These are phyloP conservation scores for Capsella bursapastoris DNA, from an alignment of 345 rosid species.

Conservation along the genomic window DNA sequence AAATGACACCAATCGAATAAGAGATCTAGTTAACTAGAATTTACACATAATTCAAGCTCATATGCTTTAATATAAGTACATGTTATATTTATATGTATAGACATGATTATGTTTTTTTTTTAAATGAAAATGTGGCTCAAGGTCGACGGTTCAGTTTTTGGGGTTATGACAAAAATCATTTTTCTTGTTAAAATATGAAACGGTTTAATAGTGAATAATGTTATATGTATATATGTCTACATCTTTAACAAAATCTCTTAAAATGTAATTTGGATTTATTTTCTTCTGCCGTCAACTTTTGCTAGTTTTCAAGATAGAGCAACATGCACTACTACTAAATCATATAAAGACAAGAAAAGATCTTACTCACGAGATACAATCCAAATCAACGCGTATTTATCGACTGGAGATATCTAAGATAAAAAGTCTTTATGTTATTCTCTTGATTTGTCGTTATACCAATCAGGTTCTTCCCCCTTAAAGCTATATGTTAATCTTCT, in stretches of 20 bases:
- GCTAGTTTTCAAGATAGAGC: constrained; percentile 25
- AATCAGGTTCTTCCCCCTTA: constrained; percentile 41
- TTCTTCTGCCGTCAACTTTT: constrained; percentile 2
- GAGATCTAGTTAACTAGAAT: no score
- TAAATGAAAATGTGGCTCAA: no score
- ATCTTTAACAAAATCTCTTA: constrained; percentile 3
- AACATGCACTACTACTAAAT: constrained; percentile 16
- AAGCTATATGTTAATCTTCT: constrained; percentile 8
- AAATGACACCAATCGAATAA: background rate
- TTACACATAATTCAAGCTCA: no score
- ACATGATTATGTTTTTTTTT: no score
- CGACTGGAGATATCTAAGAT: constrained; percentile 21
- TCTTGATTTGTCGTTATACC: constrained; percentile 35
- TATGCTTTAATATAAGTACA: no score
- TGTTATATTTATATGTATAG: no score
- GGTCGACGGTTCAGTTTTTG: no score
- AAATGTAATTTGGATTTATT: constrained; percentile 6
- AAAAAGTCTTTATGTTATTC: constrained; percentile 29
- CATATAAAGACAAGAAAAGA: background rate
- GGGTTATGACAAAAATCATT: no score
- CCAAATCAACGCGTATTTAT: constrained; percentile 29
- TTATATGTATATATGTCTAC: background rate
- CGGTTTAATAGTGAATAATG: no score
- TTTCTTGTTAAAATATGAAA: no score
- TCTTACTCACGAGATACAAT: constrained; percentile 32